Evolutionary conservation across 2,329 filamentous ascomycete species (phyloP).

Genomic region (Pseudocercospora crystallina): DNA sequence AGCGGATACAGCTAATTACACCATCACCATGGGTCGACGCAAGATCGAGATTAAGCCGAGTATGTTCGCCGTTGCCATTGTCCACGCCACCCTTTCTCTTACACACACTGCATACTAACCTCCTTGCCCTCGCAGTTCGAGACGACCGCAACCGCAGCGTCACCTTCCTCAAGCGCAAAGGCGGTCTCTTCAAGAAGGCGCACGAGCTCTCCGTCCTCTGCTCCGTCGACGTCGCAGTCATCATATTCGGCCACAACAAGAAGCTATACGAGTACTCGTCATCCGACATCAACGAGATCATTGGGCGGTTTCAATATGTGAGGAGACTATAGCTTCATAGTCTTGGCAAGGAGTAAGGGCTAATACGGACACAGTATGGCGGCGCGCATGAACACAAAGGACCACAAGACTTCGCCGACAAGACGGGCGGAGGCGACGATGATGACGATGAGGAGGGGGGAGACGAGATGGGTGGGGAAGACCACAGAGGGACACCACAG

Average conservation of each 20-base stretch:
- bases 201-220: constrained; percentile 97
- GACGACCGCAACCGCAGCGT: constrained; percentile 28
- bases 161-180: constrained; percentile 98
- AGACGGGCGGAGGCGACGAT: constrained; percentile 69
- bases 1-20: constrained; percentile 4
- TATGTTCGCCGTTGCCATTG: constrained; percentile 14
- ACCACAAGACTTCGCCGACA: constrained; percentile 84
- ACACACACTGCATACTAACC: constrained; percentile 5
- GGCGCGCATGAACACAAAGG: constrained; percentile 95
- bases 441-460: constrained; percentile 76
- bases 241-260: constrained; percentile 98
- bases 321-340: constrained; percentile 35
- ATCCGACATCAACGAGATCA: constrained; percentile 84
- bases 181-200: constrained; percentile 98
- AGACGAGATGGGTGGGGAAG: constrained; percentile 38
- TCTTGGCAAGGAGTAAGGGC: constrained; percentile 10
- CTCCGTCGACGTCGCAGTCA: constrained; percentile 96
- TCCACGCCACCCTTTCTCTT: not conserved
- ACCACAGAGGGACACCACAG: constrained; percentile 67
- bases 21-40: constrained; percentile 77
- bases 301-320: constrained; percentile 88
- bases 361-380: constrained; percentile 66
- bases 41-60: constrained; percentile 96
- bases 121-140: constrained; percentile 19
- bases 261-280: constrained; percentile 99